These are phyloP conservation scores for Candida albicans DNA, from an alignment of 1,139 yeast genomes.

Conservation along the genomic window DNA sequence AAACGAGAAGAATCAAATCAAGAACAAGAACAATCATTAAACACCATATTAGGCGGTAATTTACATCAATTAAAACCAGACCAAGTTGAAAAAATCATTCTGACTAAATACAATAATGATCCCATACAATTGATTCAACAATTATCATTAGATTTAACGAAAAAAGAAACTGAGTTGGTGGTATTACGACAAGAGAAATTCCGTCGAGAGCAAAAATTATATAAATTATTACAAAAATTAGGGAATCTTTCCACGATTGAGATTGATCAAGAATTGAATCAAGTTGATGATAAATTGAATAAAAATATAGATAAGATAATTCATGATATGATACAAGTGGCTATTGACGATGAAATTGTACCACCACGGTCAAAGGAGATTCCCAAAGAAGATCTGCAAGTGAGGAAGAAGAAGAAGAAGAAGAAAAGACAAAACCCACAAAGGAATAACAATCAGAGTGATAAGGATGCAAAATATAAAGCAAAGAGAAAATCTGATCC, in stretches of 20 bases:
- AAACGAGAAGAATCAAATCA: too few species aligned
- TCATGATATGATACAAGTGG: constrained; percentile 5
- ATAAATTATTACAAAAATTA: constrained; percentile 41
- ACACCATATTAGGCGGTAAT: constrained; percentile 17
- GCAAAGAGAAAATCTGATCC: not conserved
- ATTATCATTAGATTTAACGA: constrained; percentile 49
- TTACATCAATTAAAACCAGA: constrained; percentile 29
- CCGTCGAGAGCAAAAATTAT: constrained; percentile 29
- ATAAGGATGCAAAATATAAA: not conserved
- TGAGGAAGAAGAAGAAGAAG: not conserved
- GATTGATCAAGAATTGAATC: constrained; percentile 31
- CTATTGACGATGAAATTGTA: constrained; percentile 5
- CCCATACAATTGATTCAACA: constrained; percentile 46
- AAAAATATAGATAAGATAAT: constrained; percentile 6
- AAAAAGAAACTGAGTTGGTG: constrained; percentile 48
- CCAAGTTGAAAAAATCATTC: constrained; percentile 34
- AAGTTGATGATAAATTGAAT: not conserved
- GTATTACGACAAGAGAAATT: constrained; percentile 34
- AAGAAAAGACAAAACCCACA: not conserved
- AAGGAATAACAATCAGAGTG: too few species aligned
- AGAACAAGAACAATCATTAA: not conserved
- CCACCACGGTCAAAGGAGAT: not conserved
- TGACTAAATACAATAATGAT: constrained; percentile 35
- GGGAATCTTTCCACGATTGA: constrained; percentile 46
- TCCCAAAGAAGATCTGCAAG: not conserved